phyloP scores from a whole-genome alignment of 1,284 basidiomycete genomes.

The Ganoderma leucocontextum region DNA sequence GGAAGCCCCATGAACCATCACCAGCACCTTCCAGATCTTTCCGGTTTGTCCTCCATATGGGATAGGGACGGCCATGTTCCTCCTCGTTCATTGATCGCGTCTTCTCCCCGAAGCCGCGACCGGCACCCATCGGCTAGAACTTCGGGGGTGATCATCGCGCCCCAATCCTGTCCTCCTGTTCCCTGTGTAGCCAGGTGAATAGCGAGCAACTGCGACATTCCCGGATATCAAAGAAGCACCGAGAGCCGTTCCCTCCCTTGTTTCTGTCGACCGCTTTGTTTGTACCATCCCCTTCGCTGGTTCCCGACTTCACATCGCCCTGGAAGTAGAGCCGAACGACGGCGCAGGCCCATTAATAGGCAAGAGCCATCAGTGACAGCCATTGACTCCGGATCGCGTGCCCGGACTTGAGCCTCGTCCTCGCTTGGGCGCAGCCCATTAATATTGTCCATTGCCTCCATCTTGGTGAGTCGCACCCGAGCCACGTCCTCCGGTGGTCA shows the following conservation, averaged over 20 bases:
- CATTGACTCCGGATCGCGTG: neutral
- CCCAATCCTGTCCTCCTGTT: neutral
- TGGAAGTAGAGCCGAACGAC: neutral
- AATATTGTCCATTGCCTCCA: neutral
- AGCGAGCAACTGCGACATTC: constrained; percentile 6
- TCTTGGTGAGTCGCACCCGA: neutral
- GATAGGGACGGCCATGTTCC: neutral
- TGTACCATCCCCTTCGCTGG: neutral
- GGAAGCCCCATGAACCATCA: neutral
- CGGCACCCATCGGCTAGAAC: neutral
- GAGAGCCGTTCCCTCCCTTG: neutral
- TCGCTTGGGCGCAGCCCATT: neutral
- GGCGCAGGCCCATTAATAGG: neutral
- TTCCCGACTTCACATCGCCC: neutral
- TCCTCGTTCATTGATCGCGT: neutral
- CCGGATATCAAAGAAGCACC: neutral
- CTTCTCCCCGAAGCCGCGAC: neutral
- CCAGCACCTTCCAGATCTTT: neutral
- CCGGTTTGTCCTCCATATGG: neutral
- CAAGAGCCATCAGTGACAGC: neutral
- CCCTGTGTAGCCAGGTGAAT: neutral
- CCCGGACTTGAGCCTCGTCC: neutral
- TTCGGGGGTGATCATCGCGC: neutral
- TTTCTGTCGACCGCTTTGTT: neutral
- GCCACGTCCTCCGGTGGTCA: neutral